Percentiles rank a stretch among this genome's conserved stretches.
phyloP scores from a whole-genome alignment of 768 basidiomycete genomes.

The Suillus decipiens region DNA sequence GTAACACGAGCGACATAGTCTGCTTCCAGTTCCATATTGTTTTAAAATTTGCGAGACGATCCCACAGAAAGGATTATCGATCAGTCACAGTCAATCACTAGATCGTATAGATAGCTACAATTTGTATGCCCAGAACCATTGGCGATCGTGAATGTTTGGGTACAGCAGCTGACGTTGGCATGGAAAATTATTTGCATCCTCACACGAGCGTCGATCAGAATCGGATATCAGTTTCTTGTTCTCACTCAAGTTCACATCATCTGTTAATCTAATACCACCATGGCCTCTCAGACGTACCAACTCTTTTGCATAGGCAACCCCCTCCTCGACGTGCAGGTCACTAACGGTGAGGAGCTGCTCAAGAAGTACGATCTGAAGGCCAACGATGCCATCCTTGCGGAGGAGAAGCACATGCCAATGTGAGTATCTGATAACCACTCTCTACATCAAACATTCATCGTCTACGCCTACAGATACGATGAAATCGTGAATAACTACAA shows the following conservation, averaged over 20 bases:
- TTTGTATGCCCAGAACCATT: not conserved
- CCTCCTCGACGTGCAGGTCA: conserved; percentile 94
- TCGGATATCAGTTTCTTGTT: conserved; percentile 6
- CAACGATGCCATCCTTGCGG: conserved; percentile 95
- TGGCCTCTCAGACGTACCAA: conserved; percentile 52
- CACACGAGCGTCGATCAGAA: not conserved
- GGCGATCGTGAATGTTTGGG: not conserved
- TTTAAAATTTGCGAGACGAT: not conserved
- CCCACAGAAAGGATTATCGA: not conserved
- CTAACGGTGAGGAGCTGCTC: conserved; percentile 78
- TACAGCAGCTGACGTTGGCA: conserved; percentile 3
- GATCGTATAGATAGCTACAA: not conserved
- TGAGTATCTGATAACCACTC: conserved; percentile 37
- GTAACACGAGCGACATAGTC: not conserved
- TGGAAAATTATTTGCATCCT: conserved; percentile 2
- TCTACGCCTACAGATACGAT: conserved; percentile 64
- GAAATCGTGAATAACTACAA: conserved; percentile 77
- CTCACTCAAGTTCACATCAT: conserved; percentile 13
- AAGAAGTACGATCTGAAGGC: conserved; percentile 89
- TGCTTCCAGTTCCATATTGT: not conserved
- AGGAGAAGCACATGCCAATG: conserved; percentile 87
- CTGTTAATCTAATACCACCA: conserved; percentile 20
- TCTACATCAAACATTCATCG: conserved; percentile 1
- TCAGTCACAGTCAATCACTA: not conserved
- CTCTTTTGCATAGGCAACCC: conserved; percentile 96